Conservation (phyloP, 345 rosid species). For the Rhizophora mangle region DNA sequence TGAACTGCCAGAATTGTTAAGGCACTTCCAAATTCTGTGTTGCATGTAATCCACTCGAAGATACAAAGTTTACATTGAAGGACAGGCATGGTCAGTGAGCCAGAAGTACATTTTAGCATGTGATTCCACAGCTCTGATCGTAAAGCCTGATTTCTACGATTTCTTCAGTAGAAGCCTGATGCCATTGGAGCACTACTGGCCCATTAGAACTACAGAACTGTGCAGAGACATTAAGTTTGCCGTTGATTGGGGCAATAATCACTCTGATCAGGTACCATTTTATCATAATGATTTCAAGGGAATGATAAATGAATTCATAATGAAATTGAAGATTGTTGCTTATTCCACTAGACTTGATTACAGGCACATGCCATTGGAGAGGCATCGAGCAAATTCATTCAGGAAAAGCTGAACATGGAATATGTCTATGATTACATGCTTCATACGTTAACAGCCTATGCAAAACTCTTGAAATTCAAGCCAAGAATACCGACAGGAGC, state of each 20-base stretch:
- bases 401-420: slow-evolving; percentile 55
- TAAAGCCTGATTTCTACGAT: slow-evolving; percentile 48
- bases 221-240: slow-evolving; percentile 64
- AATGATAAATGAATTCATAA: background rate
- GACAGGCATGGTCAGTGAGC: slow-evolving; percentile 82
- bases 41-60: slow-evolving; percentile 21
- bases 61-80: slow-evolving; percentile 71
- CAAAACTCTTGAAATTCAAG: slow-evolving; percentile 59
- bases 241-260: slow-evolving; percentile 72
- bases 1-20: background rate
- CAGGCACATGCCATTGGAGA: slow-evolving; percentile 68
- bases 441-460: slow-evolving; percentile 59
- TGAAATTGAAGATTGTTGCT: background rate
- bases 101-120: slow-evolving; percentile 82
- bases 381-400: slow-evolving; percentile 48
- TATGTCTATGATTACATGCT: slow-evolving; percentile 71
- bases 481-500: slow-evolving; percentile 50
- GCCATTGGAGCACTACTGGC: slow-evolving; percentile 79
- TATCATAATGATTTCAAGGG: background rate
- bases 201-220: slow-evolving; percentile 45
- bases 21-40: background rate
- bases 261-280: slow-evolving; percentile 26
- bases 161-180: slow-evolving; percentile 62
- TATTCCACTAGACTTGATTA: background rate
- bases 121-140: slow-evolving; percentile 51